A percentile compares a stretch with the other conserved stretches of the same genome.
Evolutionary conservation across 169 alveolate genomes (phyloP).

Genomic region (Amoebophrya sp.): DNA sequence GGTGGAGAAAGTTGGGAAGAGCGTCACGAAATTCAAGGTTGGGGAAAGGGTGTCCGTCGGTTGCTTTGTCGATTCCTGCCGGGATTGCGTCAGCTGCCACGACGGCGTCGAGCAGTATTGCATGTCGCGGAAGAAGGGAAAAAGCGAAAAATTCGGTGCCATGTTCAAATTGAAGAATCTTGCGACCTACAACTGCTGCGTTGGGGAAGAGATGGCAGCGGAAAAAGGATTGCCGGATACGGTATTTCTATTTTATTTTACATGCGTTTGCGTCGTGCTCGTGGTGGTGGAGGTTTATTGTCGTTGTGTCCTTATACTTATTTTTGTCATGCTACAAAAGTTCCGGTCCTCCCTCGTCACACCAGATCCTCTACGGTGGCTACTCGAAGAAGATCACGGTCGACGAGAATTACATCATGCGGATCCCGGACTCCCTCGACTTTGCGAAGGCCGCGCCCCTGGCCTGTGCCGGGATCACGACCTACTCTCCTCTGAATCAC

Average conservation of each 20-base stretch:
- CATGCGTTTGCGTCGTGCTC: too few species aligned
- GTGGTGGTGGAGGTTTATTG: too few species aligned
- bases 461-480: slow-evolving; percentile 68
- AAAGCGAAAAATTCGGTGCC: too few species aligned
- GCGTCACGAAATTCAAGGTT: slow-evolving; percentile 53
- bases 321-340: too few species aligned
- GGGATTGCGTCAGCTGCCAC: slow-evolving; percentile 54
- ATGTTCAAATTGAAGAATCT: too few species aligned
- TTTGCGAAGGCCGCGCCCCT: slow-evolving; percentile 60
- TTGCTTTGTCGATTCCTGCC: slow-evolving; percentile 58
- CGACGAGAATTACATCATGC: slow-evolving; percentile 52
- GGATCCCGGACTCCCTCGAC: slow-evolving; percentile 55
- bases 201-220: too few species aligned
- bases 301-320: too few species aligned
- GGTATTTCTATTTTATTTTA: too few species aligned
- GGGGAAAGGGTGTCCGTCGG: slow-evolving; percentile 69
- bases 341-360: too few species aligned
- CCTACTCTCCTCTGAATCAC: slow-evolving; percentile 59
- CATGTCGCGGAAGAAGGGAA: too few species aligned
- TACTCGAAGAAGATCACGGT: slow-evolving; percentile 59
- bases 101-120: slow-evolving; percentile 45
- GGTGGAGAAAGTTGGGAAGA: slow-evolving; percentile 59
- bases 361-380: slow-evolving; percentile 58
- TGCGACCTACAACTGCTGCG: too few species aligned
- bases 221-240: too few species aligned